phyloP scores from a whole-genome alignment of 768 basidiomycete genomes.

The Boletus bicolor region DNA sequence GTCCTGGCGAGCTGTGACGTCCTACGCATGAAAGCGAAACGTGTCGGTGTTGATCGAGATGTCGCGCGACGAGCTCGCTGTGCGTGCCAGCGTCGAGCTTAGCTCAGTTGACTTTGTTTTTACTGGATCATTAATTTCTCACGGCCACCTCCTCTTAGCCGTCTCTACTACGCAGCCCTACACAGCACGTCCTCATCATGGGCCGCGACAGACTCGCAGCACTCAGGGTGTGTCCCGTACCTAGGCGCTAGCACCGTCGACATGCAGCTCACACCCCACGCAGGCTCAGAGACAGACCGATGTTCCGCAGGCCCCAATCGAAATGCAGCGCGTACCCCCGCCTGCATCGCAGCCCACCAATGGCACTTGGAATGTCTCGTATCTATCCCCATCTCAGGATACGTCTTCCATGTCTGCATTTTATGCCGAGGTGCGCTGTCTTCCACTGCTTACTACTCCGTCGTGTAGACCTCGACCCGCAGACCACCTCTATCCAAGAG shows the following conservation, averaged over 20 bases:
- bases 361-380: conserved; percentile 2
- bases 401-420: conserved; percentile 31
- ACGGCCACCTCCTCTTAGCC: conserved; percentile 1
- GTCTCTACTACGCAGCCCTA: too few relatives aligned
- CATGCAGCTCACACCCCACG: conserved; percentile 33
- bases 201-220: conserved; percentile 76
- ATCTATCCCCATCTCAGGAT: conserved; percentile 6
- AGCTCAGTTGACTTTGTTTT: not conserved
- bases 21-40: conserved; percentile 57
- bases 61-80: conserved; percentile 42
- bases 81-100: not conserved
- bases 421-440: conserved; percentile 30
- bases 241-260: conserved; percentile 35
- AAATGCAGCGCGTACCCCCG: conserved; percentile 22
- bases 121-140: conserved; percentile 8
- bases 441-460: not conserved
- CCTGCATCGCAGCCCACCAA: conserved; percentile 2
- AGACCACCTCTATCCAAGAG: conserved; percentile 53
- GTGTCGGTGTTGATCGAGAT: conserved; percentile 52
- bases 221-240: conserved; percentile 64
- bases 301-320: conserved; percentile 22
- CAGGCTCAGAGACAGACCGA: conserved; percentile 53
- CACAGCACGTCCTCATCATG: conserved; percentile 36
- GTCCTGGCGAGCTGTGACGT: conserved; percentile 71
- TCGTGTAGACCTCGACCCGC: not conserved